Evolutionary conservation across 2,329 filamentous ascomycete genomes (phyloP).

Genomic region (Fusarium sororula): DNA sequence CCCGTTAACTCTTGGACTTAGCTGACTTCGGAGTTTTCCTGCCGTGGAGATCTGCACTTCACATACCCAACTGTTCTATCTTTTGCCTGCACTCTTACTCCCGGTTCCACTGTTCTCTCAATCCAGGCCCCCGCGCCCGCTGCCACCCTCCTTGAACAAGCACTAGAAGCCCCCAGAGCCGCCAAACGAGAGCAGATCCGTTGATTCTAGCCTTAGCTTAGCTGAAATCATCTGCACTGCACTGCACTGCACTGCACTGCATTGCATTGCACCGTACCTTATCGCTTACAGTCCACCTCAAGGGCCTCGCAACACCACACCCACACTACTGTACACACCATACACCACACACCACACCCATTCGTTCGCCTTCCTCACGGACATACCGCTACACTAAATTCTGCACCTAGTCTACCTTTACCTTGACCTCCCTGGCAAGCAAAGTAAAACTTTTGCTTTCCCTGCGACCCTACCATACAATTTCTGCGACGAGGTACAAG

Average conservation of each 20-base stretch:
- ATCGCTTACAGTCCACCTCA: not conserved
- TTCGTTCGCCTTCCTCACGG: constrained; percentile 36
- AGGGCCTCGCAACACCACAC: constrained; percentile 7
- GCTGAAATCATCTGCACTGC: constrained; percentile 25
- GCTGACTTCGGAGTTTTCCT: constrained; percentile 22
- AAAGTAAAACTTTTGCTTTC: constrained; percentile 12
- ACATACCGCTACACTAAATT: constrained; percentile 45
- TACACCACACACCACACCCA: constrained; percentile 12
- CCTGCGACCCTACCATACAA: constrained; percentile 24
- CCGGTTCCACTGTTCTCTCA: constrained; percentile 34
- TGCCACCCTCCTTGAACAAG: constrained; percentile 28
- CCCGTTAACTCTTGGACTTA: not conserved
- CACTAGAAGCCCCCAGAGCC: constrained; percentile 24
- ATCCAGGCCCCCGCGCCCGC: constrained; percentile 18
- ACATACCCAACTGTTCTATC: constrained; percentile 1
- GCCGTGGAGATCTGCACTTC: constrained; percentile 25
- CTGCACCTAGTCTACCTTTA: constrained; percentile 33
- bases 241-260: not conserved
- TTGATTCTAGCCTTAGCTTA: constrained; percentile 34
- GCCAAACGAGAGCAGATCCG: constrained; percentile 27
- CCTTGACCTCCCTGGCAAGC: not conserved
- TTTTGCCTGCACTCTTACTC: constrained; percentile 11
- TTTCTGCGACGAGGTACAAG: not conserved
- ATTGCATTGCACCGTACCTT: not conserved
- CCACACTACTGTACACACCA: not conserved